Base-by-base conservation (phyloP, 148 eudicot genomes). In the Amaranthus hypochondriacus region DNA sequence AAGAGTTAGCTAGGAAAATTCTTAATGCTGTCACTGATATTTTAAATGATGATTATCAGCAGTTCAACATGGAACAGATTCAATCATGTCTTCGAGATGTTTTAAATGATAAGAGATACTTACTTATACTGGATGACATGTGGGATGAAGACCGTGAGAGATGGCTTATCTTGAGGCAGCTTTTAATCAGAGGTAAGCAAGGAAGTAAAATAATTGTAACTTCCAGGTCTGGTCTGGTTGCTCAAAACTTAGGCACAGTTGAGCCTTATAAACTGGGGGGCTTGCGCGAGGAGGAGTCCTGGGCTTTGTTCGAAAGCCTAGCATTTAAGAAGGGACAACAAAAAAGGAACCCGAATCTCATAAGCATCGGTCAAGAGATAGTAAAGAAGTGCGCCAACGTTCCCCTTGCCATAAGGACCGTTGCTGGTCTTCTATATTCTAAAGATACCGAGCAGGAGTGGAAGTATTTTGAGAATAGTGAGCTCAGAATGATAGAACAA, bases 171-270 rank as follows among this genome's bases (percentile, higher is more conserved):
- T 53, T 69, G n/a, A 51, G 47, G 28, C 4, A 8, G 72, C 59
- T 28, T 69, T 69, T 10, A 49, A 49, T 14, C 53, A 48, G 54
- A 54, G 58, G 76, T 50, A 62, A 42, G 7, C 9, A 6, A 5
- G 76, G 76, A 21, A 73, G 68, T 59, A 73, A 49, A 62, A 62
- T 73, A 11, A 49, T 73, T 13, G 68, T 73, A 4, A 73, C 76
- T 50, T 18, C 59, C 1, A 61, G 76, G 5, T 62, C 76, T 12
- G n/a, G 7, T 6, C 49, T 51, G 46, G 76, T 61, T 18, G 68
- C 68, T 13, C 9, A 6, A 49, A 61, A 21, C 47, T 39, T 73
- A 68, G 76, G 59, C 5, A 46, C 67, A 6, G 50, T 28, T 6
- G 68, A 51, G 13, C 42, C 68, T 0, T 62, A 50, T 53, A 58